phyloP scores from a whole-genome alignment of 106 monocot species.

The Platanthera zijinensis region DNA sequence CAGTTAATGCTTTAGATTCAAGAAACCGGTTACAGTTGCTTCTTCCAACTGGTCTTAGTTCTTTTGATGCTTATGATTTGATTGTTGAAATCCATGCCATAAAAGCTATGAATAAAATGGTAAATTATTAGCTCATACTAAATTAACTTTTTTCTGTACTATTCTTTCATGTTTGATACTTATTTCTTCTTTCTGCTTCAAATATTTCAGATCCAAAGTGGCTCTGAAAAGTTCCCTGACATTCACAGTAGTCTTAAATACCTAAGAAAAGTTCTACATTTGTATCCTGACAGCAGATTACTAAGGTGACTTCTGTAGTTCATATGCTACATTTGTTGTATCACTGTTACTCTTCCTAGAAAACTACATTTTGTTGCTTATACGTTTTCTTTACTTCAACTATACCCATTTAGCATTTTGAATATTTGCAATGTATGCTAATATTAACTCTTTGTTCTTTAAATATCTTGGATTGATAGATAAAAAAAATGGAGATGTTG shows the following conservation, averaged over 20 bases:
- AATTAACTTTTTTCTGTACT: background rate
- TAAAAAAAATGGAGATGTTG: too few species aligned
- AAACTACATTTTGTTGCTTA: background rate
- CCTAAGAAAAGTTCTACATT: slow-evolving; percentile 64
- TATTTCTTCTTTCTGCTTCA: slow-evolving; percentile 1
- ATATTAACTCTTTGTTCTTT: background rate
- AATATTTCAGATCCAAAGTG: slow-evolving; percentile 39
- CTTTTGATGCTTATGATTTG: slow-evolving; percentile 29
- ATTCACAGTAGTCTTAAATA: slow-evolving; percentile 39
- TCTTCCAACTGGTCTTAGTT: slow-evolving; percentile 18
- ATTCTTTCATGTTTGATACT: background rate
- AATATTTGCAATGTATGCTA: background rate
- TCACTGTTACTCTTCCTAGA: background rate
- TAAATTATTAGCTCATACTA: slow-evolving; percentile 12
- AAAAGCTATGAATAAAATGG: slow-evolving; percentile 60
- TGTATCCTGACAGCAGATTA: slow-evolving; percentile 67
- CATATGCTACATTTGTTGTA: background rate
- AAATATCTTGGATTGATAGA: too few species aligned
- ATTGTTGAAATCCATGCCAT: slow-evolving; percentile 50
- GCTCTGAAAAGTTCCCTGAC: slow-evolving; percentile 22
- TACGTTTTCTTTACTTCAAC: background rate
- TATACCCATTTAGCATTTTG: background rate
- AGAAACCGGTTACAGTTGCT: slow-evolving; percentile 39
- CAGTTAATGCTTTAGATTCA: slow-evolving; percentile 58
- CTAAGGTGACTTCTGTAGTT: slow-evolving; percentile 48